These are phyloP conservation scores for Ilex asprella DNA, from an alignment of 257 asterid genomes.

Conservation along the genomic window DNA sequence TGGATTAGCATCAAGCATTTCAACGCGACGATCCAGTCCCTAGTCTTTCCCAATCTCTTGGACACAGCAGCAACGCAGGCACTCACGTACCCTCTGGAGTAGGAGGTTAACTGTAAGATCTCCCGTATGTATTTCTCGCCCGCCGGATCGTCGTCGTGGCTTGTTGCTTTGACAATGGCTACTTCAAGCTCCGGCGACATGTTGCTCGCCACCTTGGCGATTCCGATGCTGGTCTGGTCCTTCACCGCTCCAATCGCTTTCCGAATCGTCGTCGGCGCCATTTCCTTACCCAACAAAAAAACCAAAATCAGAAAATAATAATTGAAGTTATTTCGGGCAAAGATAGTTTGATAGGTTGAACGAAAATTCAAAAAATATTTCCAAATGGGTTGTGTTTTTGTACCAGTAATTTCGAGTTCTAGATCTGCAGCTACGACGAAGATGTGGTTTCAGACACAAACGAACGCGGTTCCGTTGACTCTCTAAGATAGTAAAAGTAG, in stretches of 20 bases:
- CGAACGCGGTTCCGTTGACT: too few species aligned
- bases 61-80: constrained; percentile 58
- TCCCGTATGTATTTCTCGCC: constrained; percentile 64
- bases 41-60: constrained; percentile 58
- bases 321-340: too few species aligned
- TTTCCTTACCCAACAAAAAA: constrained; percentile 15
- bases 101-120: constrained; percentile 56
- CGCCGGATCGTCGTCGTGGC: constrained; percentile 80
- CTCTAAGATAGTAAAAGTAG: too few species aligned
- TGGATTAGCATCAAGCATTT: constrained; percentile 67
- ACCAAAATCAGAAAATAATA: not conserved
- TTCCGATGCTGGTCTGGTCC: constrained; percentile 78
- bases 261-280: constrained; percentile 73
- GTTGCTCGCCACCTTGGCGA: constrained; percentile 70
- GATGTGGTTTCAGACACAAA: too few species aligned
- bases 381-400: too few species aligned
- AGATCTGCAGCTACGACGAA: too few species aligned
- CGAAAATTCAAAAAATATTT: too few species aligned
- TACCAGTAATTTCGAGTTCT: too few species aligned
- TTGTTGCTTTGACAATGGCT: constrained; percentile 69
- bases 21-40: constrained; percentile 79
- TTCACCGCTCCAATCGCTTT: constrained; percentile 83
- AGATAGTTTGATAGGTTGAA: too few species aligned
- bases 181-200: constrained; percentile 79
- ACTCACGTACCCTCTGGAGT: constrained; percentile 52